A percentile compares a stretch with the other conserved stretches of the same genome.
Conservation (phyloP, 2,329 filamentous ascomycete species). For the Raffaelea ambrosiae region DNA sequence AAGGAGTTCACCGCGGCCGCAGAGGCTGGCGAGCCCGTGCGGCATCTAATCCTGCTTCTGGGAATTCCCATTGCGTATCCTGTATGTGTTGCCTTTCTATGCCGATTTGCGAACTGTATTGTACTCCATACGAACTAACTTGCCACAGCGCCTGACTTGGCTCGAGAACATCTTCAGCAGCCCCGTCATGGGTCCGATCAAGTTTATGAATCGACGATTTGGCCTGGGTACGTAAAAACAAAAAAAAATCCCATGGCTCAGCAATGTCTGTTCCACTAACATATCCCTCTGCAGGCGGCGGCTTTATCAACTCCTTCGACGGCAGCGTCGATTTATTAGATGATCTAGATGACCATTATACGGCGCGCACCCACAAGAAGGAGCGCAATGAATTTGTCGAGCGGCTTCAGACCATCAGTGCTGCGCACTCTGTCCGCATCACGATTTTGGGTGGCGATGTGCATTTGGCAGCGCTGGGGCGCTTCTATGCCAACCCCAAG, state of each 20-base stretch:
- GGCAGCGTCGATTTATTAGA: conserved; percentile 88
- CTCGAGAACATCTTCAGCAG: conserved; percentile 85
- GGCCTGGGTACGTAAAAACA: no score
- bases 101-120: conserved; percentile 1
- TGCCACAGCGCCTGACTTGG: conserved; percentile 74
- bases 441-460: conserved; percentile 94
- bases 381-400: conserved; percentile 75
- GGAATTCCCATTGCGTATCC: conserved; percentile 85
- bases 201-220: conserved; percentile 83
- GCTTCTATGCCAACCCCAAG: conserved; percentile 87
- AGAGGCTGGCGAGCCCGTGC: conserved; percentile 65
- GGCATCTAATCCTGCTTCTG: conserved; percentile 78
- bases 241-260: no score
- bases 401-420: conserved; percentile 73
- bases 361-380: conserved; percentile 80
- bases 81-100: conserved; percentile 30
- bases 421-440: conserved; percentile 78
- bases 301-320: conserved; percentile 89
- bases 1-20: conserved; percentile 60
- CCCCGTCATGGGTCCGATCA: conserved; percentile 79
- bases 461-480: conserved; percentile 81
- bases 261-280: neutral
- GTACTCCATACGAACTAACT: neutral
- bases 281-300: no score
- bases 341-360: conserved; percentile 94